These are phyloP conservation scores for Puccinellia tenuiflora DNA, from an alignment of 176 grass and related monocot species.

Conservation along the genomic window DNA sequence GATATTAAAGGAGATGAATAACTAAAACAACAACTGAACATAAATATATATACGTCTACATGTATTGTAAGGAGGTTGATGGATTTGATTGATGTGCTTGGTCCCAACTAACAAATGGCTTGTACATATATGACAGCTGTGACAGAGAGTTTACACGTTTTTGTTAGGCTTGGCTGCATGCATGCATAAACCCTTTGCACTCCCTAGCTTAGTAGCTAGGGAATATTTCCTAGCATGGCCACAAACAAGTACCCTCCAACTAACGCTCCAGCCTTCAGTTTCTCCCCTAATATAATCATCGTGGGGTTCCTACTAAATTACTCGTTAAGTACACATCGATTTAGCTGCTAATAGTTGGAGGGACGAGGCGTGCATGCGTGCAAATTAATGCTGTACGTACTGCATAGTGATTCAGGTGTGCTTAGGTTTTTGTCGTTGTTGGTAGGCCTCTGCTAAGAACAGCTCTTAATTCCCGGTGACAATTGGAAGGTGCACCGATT, in stretches of 20 bases:
- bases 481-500: constrained; percentile 18
- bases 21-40: neutral
- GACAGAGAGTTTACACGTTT: constrained; percentile 2
- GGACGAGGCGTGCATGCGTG: constrained; percentile 6
- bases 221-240: constrained; percentile 33
- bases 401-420: constrained; percentile 10
- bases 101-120: constrained; percentile 12
- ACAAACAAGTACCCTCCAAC: constrained; percentile 55
- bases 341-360: neutral
- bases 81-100: constrained; percentile 27
- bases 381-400: constrained; percentile 23
- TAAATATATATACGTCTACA: neutral
- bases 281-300: neutral
- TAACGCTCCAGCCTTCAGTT: constrained; percentile 7
- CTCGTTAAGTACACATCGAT: neutral
- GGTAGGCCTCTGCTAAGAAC: neutral
- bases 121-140: neutral
- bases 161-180: constrained; percentile 19
- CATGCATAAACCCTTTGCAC: constrained; percentile 16
- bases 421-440: constrained; percentile 17
- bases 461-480: constrained; percentile 7
- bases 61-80: neutral
- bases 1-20: neutral
- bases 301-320: neutral
- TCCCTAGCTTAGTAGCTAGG: constrained; percentile 5